Percentiles rank a stretch among this genome's conserved stretches.
Evolutionary conservation across 2,329 filamentous ascomycete species (phyloP).

Genomic region (Aspergillus piperis): DNA sequence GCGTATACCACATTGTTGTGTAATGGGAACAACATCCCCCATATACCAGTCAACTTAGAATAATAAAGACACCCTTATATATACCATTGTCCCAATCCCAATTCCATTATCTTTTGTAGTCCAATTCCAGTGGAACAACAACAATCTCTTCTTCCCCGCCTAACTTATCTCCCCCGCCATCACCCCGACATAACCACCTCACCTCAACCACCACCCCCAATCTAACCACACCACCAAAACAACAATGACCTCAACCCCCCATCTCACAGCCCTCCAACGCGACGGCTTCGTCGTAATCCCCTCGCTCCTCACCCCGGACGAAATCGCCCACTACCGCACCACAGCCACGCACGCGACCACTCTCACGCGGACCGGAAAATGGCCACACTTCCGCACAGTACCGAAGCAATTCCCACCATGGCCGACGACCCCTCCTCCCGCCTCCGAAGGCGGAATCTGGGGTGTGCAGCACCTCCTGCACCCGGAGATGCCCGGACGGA

Average conservation of each 20-base stretch:
- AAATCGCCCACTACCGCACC: conserved; percentile 61
- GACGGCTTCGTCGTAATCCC: conserved; percentile 78
- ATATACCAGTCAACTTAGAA: not conserved
- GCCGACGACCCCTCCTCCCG: conserved; percentile 57
- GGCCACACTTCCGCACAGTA: conserved; percentile 80
- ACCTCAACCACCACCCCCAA: not conserved
- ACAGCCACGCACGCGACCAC: conserved; percentile 61
- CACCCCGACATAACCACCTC: not conserved
- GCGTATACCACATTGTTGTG: conserved; percentile 14
- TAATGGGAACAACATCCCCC: conserved; percentile 3
- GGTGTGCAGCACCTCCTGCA: conserved; percentile 84
- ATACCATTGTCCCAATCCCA: not conserved
- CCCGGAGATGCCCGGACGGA: conserved; percentile 64
- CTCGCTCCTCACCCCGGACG: conserved; percentile 58
- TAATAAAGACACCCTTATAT: not conserved
- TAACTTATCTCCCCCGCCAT: not conserved
- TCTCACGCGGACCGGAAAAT: conserved; percentile 68
- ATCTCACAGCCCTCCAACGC: conserved; percentile 59
- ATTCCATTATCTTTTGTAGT: not conserved
- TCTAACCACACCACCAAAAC: conserved; percentile 1
- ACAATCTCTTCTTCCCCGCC: not conserved
- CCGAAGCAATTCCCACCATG: conserved; percentile 92
- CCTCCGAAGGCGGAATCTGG: conserved; percentile 70
- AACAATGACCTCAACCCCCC: conserved; percentile 29
- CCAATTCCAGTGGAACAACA: not conserved